Evolutionary conservation across 768 basidiomycete genomes (phyloP).

Genomic region (Pholiota microspora): DNA sequence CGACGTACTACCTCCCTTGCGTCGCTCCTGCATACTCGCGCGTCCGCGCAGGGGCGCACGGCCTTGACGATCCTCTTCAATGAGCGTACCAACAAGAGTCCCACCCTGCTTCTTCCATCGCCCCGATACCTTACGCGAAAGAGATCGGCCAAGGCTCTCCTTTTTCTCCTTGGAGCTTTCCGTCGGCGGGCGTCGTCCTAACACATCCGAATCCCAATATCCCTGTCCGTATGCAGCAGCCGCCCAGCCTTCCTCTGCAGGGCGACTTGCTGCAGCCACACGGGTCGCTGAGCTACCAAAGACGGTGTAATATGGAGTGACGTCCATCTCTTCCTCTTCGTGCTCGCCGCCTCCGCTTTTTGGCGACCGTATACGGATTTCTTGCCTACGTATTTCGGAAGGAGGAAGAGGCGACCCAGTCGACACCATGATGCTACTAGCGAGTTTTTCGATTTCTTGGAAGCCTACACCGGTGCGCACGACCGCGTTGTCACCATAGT

Average conservation of each 20-base stretch:
- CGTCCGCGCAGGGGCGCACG: conserved; percentile 9
- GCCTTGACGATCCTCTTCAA: background rate
- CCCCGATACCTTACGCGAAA: conserved; percentile 35
- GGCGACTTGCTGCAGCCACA: conserved; percentile 41
- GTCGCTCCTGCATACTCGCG: conserved; percentile 34
- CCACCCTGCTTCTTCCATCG: conserved; percentile 24
- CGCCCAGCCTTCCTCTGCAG: conserved; percentile 26
- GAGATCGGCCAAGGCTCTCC: conserved; percentile 20
- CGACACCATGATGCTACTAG: background rate
- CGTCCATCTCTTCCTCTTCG: conserved; percentile 15
- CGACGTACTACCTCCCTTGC: conserved; percentile 13
- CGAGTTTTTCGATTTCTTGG: background rate
- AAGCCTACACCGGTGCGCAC: background rate
- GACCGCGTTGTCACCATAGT: background rate
- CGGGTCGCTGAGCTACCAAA: conserved; percentile 46
- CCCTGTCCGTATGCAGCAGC: conserved; percentile 6
- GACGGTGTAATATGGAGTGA: conserved; percentile 53
- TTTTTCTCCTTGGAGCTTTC: conserved; percentile 1
- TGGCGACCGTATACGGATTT: background rate
- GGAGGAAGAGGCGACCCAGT: background rate
- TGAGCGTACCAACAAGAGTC: conserved; percentile 15
- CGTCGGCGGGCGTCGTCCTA: background rate
- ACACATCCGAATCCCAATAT: conserved; percentile 2
- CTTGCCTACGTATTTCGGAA: background rate
- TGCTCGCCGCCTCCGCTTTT: background rate